Evolutionary conservation across 768 basidiomycete species (phyloP).

Genomic region (Termitomyces sp.): DNA sequence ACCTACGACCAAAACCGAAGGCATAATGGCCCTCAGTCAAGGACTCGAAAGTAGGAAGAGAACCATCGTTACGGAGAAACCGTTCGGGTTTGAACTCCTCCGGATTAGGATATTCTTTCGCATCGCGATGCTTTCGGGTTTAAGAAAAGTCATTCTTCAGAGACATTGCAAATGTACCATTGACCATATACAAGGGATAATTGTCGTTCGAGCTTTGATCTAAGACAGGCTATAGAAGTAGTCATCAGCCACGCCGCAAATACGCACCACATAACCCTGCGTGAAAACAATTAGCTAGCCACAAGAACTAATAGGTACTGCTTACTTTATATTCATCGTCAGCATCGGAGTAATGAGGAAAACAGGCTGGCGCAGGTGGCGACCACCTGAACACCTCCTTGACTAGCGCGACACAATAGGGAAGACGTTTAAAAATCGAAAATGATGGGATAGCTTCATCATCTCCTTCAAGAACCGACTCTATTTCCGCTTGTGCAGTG

Average conservation of each 20-base stretch:
- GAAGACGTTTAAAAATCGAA: background rate
- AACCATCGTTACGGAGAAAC: background rate
- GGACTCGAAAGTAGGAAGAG: background rate
- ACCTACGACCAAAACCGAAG: background rate
- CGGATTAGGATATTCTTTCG: background rate
- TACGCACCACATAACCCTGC: background rate
- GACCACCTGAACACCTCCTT: background rate
- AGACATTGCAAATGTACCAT: background rate
- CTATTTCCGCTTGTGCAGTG: background rate
- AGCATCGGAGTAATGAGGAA: background rate
- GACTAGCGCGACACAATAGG: background rate
- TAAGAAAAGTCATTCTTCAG: background rate
- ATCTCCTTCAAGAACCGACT: background rate
- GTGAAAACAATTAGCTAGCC: background rate
- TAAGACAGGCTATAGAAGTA: background rate
- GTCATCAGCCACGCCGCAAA: background rate
- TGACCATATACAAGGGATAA: slow-evolving; percentile 2
- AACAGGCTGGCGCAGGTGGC: background rate
- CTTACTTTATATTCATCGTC: slow-evolving; percentile 1
- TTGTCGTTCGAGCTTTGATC: background rate
- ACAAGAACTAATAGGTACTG: background rate
- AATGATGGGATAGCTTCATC: slow-evolving; percentile 1
- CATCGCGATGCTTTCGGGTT: background rate
- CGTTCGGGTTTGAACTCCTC: background rate
- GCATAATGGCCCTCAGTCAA: background rate